Conservation (phyloP, 345 rosid genomes). For the Nephelium lappaceum region DNA sequence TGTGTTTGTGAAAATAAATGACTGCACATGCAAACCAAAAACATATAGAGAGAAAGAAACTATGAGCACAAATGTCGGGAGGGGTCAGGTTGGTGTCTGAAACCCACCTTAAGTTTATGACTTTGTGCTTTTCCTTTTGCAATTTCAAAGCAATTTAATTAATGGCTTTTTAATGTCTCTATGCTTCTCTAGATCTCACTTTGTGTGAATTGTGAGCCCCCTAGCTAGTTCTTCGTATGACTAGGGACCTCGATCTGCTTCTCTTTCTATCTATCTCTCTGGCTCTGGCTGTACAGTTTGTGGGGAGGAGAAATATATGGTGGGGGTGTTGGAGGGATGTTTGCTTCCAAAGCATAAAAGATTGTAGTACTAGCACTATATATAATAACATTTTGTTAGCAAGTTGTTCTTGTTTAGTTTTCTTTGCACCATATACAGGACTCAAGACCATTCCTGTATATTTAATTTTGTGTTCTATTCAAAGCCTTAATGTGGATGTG, state of each 20-base stretch:
- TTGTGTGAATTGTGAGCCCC: not conserved
- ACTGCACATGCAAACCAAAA: constrained; percentile 18
- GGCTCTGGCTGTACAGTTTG: not conserved
- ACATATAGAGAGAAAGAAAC: not conserved
- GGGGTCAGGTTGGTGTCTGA: constrained; percentile 24
- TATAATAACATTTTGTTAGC: not conserved
- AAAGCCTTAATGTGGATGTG: no score
- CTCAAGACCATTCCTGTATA: no score
- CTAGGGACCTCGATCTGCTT: not conserved
- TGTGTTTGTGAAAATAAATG: constrained; percentile 11
- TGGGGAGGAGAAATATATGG: not conserved
- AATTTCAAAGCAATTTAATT: constrained; percentile 18
- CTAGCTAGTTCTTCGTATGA: not conserved
- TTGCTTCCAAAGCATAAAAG: constrained; percentile 41
- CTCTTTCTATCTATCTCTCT: not conserved
- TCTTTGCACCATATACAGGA: no score
- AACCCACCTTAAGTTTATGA: not conserved
- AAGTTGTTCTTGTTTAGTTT: not conserved
- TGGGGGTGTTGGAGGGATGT: constrained; percentile 22
- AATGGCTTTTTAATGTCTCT: not conserved
- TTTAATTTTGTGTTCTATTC: no score
- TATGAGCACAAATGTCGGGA: constrained; percentile 38
- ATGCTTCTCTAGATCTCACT: not conserved
- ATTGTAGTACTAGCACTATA: not conserved
- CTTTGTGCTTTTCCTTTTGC: constrained; percentile 9